Evolutionary conservation across 2,329 filamentous ascomycete species (phyloP).

Genomic region (Ilyonectria destructans): DNA sequence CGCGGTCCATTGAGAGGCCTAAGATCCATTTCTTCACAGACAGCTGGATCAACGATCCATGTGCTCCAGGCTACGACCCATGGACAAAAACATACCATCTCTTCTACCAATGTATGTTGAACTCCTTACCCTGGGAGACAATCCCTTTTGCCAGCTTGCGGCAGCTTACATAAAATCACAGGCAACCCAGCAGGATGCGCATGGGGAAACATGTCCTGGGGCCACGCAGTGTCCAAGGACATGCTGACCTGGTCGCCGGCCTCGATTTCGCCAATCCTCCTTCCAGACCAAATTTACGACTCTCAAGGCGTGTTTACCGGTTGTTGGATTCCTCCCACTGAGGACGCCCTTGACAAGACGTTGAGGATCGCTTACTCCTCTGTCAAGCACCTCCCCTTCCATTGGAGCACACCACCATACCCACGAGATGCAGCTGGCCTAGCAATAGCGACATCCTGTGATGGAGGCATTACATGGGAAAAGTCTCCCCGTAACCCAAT

Average conservation of each 20-base stretch:
- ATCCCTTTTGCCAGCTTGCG: not conserved
- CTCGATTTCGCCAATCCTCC: conserved; percentile 50
- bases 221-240: conserved; percentile 62
- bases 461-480: conserved; percentile 53
- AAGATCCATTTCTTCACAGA: conserved; percentile 9
- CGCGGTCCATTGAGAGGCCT: not conserved
- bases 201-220: conserved; percentile 62
- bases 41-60: conserved; percentile 36
- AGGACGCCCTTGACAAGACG: conserved; percentile 55
- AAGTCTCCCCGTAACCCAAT: conserved; percentile 49
- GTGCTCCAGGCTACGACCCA: conserved; percentile 33
- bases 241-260: conserved; percentile 59
- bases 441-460: conserved; percentile 55
- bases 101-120: conserved; percentile 34
- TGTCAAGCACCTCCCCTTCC: conserved; percentile 51
- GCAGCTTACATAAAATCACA: conserved; percentile 15
- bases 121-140: not conserved
- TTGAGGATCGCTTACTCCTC: conserved; percentile 53
- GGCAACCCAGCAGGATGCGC: conserved; percentile 53
- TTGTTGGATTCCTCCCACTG: conserved; percentile 62
- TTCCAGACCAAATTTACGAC: conserved; percentile 61
- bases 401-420: conserved; percentile 55
- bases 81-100: conserved; percentile 32
- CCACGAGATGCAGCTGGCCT: conserved; percentile 57
- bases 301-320: conserved; percentile 68